Conservation (phyloP, 2,329 filamentous ascomycete species). For the Aspergillus eucalypticola region DNA sequence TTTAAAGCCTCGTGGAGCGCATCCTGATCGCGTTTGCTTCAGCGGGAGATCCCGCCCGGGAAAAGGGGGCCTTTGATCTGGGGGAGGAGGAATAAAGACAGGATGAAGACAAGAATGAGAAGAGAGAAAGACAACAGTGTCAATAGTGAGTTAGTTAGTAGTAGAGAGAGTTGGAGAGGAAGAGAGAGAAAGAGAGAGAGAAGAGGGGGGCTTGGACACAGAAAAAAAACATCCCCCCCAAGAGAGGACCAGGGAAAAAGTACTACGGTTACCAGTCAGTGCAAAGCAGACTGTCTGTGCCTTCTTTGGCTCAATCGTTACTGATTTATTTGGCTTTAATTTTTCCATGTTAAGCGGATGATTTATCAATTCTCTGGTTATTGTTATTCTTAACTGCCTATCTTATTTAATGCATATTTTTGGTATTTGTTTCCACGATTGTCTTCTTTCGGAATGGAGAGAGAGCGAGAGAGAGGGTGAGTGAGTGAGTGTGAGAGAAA, state of each 20-base stretch:
- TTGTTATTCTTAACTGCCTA: background rate
- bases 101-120: constrained; percentile 1
- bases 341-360: too few species aligned
- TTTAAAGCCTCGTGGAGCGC: constrained; percentile 9
- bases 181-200: constrained; percentile 5
- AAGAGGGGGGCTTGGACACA: background rate
- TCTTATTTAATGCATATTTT: background rate
- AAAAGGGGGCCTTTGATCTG: constrained; percentile 6
- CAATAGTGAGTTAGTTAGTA: background rate
- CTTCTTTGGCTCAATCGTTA: too few species aligned
- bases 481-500: too few species aligned
- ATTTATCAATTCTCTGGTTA: too few species aligned
- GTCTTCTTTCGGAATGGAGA: background rate
- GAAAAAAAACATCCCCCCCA: constrained; percentile 6
- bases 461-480: too few species aligned
- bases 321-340: too few species aligned
- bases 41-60: constrained; percentile 12
- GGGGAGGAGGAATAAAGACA: constrained; percentile 7
- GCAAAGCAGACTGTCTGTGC: background rate
- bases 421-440: background rate
- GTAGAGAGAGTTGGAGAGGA: background rate
- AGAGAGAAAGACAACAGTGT: background rate
- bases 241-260: constrained; percentile 9
- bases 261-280: background rate
- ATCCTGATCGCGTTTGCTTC: constrained; percentile 15